Conservation (phyloP, 805 yeast species). For the Metschnikowia bowlesiae region DNA sequence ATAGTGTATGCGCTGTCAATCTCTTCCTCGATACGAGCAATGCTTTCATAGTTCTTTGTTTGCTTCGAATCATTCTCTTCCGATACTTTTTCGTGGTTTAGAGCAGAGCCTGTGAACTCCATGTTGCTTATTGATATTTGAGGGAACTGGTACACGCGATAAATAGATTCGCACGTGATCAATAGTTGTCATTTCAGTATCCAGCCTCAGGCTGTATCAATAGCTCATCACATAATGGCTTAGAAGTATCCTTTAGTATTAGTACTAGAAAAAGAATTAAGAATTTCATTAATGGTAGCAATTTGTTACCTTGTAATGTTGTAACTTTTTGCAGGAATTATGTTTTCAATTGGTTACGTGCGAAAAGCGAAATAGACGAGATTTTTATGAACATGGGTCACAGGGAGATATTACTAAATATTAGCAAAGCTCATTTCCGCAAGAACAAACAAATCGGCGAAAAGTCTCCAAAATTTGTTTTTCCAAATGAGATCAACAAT, state of each 20-base stretch:
- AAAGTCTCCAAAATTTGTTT: constrained; percentile 11
- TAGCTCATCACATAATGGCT: not conserved
- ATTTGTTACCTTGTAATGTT: not conserved
- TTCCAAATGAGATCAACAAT: constrained; percentile 22
- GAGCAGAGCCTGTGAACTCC: constrained; percentile 33
- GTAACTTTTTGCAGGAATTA: not conserved
- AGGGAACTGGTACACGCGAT: not conserved
- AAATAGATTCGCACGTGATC: not conserved
- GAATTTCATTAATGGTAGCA: too few species aligned
- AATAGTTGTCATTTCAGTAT: not conserved
- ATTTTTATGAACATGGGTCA: not conserved
- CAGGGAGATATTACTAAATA: constrained; percentile 14
- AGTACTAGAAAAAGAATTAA: not conserved
- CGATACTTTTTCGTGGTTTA: constrained; percentile 14
- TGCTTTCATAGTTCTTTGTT: not conserved
- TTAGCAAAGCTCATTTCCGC: constrained; percentile 24
- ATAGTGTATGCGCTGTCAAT: constrained; percentile 47
- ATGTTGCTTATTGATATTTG: constrained; percentile 12
- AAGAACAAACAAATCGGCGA: constrained; percentile 1
- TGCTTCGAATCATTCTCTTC: not conserved
- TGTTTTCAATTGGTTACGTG: not conserved
- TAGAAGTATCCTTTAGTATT: not conserved
- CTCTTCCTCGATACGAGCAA: constrained; percentile 41
- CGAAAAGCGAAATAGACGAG: not conserved
- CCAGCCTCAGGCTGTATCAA: too few species aligned